Base-by-base conservation (phyloP, 2,329 filamentous ascomycete species). In the Fusarium falciforme region DNA sequence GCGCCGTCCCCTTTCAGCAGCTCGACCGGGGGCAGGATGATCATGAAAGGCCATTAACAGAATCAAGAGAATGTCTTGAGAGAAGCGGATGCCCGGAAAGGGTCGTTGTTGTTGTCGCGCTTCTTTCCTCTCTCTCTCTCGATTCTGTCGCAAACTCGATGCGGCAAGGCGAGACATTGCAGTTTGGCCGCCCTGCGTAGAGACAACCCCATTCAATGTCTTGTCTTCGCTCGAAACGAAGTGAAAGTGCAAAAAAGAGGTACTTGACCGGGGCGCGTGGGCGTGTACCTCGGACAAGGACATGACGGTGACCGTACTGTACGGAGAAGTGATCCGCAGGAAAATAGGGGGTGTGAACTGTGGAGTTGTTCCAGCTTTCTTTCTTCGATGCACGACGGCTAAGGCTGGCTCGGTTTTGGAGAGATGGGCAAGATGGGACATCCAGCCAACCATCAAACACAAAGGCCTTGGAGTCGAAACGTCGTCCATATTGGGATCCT, bases 351-450 rank as follows among this genome's bases (percentile, higher is more conserved):
- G 44, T 29, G 57, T 61, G 35, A 71, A 66, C 52, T 59, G 66
- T 69, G 74, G 74, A 70, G 71, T 58, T 68, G 70, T 66, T 47
- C 65, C 72, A 70, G 68, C 61, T 66, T 62, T 52, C 17, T 27
- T 52, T 63, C 31, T 65, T 65, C 25, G 64, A 73, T 68, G 40
- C 66, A 64, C 52, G 44, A 76, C 59, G 49, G 66, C 62, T 61
- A 68, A 71, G 68, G 66, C 70, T 76, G 66, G 59, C 61, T 70
- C 63, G 64, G 66, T 66, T 70, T 69, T 54, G 62, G 63, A 67
- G 65, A 71, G 59, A 65, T 66, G 66, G 49, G 54, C 42, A 22
- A 29, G 22, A 29, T 44, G 42, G 20, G 20, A 22, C 55, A 63
- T 61, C 29, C 47, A 57, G 61, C 55, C 61, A 62, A 54, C 64